These are phyloP conservation scores for Clarireedia paspali DNA, from an alignment of 2,329 filamentous ascomycete genomes.

Conservation along the genomic window DNA sequence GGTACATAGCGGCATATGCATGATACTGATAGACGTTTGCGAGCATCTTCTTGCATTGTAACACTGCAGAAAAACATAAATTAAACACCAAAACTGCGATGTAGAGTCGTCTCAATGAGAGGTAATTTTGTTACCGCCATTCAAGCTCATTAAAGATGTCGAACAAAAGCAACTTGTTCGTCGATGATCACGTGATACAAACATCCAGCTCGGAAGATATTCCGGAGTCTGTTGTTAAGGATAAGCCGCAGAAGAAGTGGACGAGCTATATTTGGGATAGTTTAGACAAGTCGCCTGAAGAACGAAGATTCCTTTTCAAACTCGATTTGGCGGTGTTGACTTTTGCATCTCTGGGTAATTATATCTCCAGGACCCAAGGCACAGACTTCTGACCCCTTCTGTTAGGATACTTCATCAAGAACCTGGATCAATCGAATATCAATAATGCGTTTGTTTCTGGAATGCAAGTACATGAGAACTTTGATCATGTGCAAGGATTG, in stretches of 20 bases:
- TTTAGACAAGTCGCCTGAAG: slow-evolving; percentile 40
- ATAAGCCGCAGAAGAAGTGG: slow-evolving; percentile 27
- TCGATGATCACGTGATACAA: slow-evolving; percentile 1
- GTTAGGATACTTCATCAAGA: slow-evolving; percentile 43
- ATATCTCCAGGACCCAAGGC: neutral
- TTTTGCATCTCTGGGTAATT: slow-evolving; percentile 8
- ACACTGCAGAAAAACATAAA: neutral
- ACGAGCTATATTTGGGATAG: slow-evolving; percentile 38
- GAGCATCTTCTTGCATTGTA: neutral
- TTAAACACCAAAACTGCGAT: neutral
- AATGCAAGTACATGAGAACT: slow-evolving; percentile 27
- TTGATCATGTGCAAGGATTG: slow-evolving; percentile 18
- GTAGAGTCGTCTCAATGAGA: neutral
- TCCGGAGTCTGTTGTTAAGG: slow-evolving; percentile 3
- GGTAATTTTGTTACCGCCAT: neutral
- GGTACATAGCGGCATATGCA: slow-evolving; percentile 8
- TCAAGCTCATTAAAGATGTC: slow-evolving; percentile 1
- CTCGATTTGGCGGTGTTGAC: slow-evolving; percentile 38
- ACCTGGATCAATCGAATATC: slow-evolving; percentile 38
- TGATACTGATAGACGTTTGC: neutral
- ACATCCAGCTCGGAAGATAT: neutral
- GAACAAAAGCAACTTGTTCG: neutral
- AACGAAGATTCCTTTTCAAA: slow-evolving; percentile 40
- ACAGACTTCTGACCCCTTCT: neutral
- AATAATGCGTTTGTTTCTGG: slow-evolving; percentile 40